Evolutionary conservation across 495 filamentous ascomycete genomes (phyloP).

Genomic region (Astrothelium macrocarpum): DNA sequence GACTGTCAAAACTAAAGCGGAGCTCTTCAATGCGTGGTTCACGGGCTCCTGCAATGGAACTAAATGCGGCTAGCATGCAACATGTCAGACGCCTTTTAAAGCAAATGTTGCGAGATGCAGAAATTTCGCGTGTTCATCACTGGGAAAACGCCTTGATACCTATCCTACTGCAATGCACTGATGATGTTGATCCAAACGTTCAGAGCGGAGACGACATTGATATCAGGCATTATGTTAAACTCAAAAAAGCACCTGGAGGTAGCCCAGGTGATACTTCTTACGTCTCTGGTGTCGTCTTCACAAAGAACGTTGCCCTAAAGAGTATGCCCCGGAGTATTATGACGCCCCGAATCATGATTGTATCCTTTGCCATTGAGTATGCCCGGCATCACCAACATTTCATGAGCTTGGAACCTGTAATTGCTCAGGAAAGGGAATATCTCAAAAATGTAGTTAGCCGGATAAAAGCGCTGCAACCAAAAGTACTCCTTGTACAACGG

Average conservation of each 20-base stretch:
- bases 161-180: slow-evolving; percentile 81
- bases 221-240: slow-evolving; percentile 95
- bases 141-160: slow-evolving; percentile 93
- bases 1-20: slow-evolving; percentile 55
- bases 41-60: slow-evolving; percentile 61
- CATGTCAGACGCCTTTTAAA: slow-evolving; percentile 78
- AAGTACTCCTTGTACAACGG: slow-evolving; percentile 77
- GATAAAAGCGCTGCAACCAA: slow-evolving; percentile 77
- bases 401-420: slow-evolving; percentile 96
- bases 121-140: slow-evolving; percentile 57
- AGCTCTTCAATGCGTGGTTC: slow-evolving; percentile 79
- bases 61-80: slow-evolving; percentile 77
- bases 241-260: slow-evolving; percentile 91
- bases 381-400: slow-evolving; percentile 90
- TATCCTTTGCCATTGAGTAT: slow-evolving; percentile 94
- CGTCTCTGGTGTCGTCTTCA: slow-evolving; percentile 91
- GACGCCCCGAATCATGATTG: slow-evolving; percentile 79
- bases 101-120: slow-evolving; percentile 69
- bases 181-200: slow-evolving; percentile 89
- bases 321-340: slow-evolving; percentile 83
- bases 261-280: slow-evolving; percentile 85
- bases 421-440: slow-evolving; percentile 93
- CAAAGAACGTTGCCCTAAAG: slow-evolving; percentile 91
- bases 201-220: slow-evolving; percentile 88
- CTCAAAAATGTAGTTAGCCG: slow-evolving; percentile 84